Conservation (phyloP, 2,329 filamentous ascomycete genomes). For the Fusarium tricinctum region DNA sequence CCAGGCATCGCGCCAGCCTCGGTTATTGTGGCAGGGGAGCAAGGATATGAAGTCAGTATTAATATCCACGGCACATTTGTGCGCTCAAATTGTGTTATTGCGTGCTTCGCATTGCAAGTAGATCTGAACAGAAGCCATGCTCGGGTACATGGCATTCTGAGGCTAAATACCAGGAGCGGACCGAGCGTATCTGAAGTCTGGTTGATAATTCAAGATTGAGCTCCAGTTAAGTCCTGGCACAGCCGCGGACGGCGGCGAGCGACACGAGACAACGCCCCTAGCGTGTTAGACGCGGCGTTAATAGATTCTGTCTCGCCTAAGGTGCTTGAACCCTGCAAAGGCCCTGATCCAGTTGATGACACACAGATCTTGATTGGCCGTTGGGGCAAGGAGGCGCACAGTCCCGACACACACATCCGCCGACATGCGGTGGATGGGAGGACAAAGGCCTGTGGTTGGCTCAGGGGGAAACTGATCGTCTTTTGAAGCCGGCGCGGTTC, state of each 20-base stretch:
- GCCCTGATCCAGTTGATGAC: conserved; percentile 7
- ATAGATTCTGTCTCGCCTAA: conserved; percentile 49
- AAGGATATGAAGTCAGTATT: conserved; percentile 26
- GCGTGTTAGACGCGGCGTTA: conserved; percentile 54
- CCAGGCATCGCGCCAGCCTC: conserved; percentile 38
- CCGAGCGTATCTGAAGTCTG: conserved; percentile 17
- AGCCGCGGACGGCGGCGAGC: conserved; percentile 51
- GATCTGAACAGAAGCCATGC: conserved; percentile 31
- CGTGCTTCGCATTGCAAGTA: conserved; percentile 26
- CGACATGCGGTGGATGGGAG: conserved; percentile 37
- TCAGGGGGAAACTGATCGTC: conserved; percentile 20
- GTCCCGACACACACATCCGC: conserved; percentile 47
- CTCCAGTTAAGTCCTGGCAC: conserved; percentile 40
- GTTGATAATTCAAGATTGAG: conserved; percentile 8
- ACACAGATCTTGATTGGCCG: conserved; percentile 39
- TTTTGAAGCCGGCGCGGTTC: conserved; percentile 22
- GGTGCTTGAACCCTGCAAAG: conserved; percentile 31
- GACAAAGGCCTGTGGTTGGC: conserved; percentile 31
- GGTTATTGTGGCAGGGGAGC: conserved; percentile 35
- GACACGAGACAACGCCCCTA: conserved; percentile 50
- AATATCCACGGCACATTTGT: conserved; percentile 19
- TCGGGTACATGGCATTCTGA: conserved; percentile 29
- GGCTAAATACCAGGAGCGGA: conserved; percentile 22
- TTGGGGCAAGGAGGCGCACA: conserved; percentile 41
- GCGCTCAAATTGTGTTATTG: conserved; percentile 9